These are phyloP conservation scores for Suillus bovinus DNA, from an alignment of 768 basidiomycete species.

Conservation along the genomic window DNA sequence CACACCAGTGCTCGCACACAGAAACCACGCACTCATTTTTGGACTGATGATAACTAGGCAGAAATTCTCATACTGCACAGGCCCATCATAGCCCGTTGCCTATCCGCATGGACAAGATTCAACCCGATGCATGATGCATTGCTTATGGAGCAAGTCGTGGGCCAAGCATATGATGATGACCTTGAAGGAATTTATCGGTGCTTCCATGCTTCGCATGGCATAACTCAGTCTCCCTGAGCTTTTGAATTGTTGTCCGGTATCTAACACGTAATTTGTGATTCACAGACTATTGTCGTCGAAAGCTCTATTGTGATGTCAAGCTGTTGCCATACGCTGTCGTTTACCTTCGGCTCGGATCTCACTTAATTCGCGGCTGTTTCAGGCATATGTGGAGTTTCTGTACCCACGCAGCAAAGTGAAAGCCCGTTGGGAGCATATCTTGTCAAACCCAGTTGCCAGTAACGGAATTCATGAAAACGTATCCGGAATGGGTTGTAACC, in stretches of 20 bases:
- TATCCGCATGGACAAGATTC: not conserved
- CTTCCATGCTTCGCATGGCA: slow-evolving; percentile 5
- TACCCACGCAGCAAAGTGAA: not conserved
- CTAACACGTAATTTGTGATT: not conserved
- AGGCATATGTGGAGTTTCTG: not conserved
- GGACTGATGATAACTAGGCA: not conserved
- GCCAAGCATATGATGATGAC: slow-evolving; percentile 4
- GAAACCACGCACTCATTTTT: not conserved
- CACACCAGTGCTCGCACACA: not conserved
- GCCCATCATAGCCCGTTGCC: not conserved
- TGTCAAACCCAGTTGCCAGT: not conserved
- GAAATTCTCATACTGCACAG: not conserved
- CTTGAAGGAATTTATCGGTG: slow-evolving; percentile 8
- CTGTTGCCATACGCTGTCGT: not conserved
- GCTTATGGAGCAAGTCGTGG: not conserved
- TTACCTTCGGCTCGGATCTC: slow-evolving; percentile 1
- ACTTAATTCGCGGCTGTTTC: not conserved
- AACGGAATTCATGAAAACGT: not conserved
- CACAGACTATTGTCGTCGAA: not conserved
- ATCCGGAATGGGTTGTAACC: not conserved
- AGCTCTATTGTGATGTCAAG: not conserved
- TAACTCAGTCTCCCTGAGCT: not conserved
- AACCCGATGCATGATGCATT: not conserved
- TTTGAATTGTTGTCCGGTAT: not conserved
- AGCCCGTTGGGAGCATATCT: not conserved